phyloP scores from a whole-genome alignment of 495 filamentous ascomycete genomes.

The Pyrenula aspistea region DNA sequence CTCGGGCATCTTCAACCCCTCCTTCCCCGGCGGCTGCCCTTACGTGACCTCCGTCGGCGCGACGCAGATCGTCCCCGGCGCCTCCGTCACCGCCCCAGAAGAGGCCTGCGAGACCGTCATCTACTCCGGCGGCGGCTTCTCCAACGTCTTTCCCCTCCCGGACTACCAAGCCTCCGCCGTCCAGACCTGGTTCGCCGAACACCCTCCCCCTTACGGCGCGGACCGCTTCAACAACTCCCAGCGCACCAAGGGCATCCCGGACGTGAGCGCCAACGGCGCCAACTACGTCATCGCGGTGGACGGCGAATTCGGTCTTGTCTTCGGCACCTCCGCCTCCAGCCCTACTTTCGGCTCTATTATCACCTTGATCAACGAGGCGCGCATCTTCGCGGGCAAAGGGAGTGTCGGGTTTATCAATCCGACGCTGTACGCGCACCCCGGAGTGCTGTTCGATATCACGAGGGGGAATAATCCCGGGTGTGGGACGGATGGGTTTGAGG shows the following conservation, averaged over 20 bases:
- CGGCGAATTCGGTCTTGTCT: conserved; percentile 26
- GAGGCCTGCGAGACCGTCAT: conserved; percentile 31
- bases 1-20: conserved; percentile 31
- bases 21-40: conserved; percentile 39
- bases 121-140: conserved; percentile 54
- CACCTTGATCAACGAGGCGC: conserved; percentile 51
- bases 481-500: conserved; percentile 39
- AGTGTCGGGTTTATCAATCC: conserved; percentile 53
- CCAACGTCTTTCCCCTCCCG: conserved; percentile 51
- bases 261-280: conserved; percentile 51
- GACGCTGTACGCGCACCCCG: conserved; percentile 47
- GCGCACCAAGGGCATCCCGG: conserved; percentile 35
- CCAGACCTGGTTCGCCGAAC: conserved; percentile 30
- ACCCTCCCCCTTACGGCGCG: conserved; percentile 27
- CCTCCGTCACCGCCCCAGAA: conserved; percentile 22
- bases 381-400: conserved; percentile 39
- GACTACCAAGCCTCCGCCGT: conserved; percentile 45
- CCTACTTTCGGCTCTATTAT: conserved; percentile 45
- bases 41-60: conserved; percentile 39
- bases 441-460: conserved; percentile 45
- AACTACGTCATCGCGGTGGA: conserved; percentile 36
- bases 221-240: conserved; percentile 14
- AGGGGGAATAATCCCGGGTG: conserved; percentile 48
- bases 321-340: conserved; percentile 48
- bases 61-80: conserved; percentile 28